Evolutionary conservation across 768 basidiomycete species (phyloP).

Genomic region (Epithele typhae): DNA sequence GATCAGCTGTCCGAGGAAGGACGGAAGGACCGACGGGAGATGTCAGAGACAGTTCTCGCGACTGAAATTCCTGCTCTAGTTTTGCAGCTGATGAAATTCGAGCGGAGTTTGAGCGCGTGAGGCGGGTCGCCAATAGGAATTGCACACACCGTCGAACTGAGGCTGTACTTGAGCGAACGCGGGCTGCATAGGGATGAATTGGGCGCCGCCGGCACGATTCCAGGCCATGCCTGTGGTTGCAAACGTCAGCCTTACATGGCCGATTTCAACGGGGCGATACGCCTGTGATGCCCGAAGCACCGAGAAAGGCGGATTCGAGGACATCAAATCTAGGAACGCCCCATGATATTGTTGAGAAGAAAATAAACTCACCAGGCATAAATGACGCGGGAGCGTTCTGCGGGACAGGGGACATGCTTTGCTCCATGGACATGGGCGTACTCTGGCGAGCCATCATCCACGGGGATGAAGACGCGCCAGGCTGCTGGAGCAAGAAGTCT

Average conservation of each 20-base stretch:
- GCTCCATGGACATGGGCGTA: conserved; percentile 6
- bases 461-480: neutral
- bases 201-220: neutral
- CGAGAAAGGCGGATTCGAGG: neutral
- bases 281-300: too few relatives aligned
- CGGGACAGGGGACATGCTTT: conserved; percentile 1
- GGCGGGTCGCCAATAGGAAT: neutral
- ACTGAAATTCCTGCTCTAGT: conserved; percentile 66
- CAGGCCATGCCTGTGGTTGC: too few relatives aligned
- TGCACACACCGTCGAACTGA: conserved; percentile 10
- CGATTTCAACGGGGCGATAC: too few relatives aligned
- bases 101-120: conserved; percentile 2
- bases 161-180: conserved; percentile 3
- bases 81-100: conserved; percentile 10
- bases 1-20: neutral
- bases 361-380: conserved; percentile 8
- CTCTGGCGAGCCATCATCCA: conserved; percentile 1
- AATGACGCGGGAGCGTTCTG: neutral
- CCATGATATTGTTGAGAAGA: too few relatives aligned
- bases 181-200: conserved; percentile 10
- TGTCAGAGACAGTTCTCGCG: conserved; percentile 40
- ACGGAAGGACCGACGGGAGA: conserved; percentile 1
- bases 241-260: too few relatives aligned
- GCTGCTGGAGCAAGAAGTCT: conserved; percentile 49
- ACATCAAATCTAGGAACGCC: too few relatives aligned